These are phyloP conservation scores for Sarocladium brachiariae DNA, from an alignment of 2,329 filamentous ascomycete species.

Conservation along the genomic window DNA sequence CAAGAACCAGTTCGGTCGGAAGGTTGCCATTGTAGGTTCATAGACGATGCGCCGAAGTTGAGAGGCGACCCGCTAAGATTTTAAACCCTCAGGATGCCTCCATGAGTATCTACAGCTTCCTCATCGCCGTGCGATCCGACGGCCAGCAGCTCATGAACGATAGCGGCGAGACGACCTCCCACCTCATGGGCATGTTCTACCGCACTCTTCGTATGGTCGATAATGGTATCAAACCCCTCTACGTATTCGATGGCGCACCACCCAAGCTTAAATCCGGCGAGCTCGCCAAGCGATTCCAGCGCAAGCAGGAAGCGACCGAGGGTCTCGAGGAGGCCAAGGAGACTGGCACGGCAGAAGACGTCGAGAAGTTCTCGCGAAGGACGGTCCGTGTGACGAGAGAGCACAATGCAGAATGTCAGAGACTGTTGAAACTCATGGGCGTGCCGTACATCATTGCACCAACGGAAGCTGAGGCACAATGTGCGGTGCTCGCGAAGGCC, in stretches of 20 bases:
- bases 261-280: conserved; percentile 97
- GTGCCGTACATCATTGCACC: conserved; percentile 92
- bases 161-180: conserved; percentile 91
- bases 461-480: conserved; percentile 96
- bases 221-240: conserved; percentile 97
- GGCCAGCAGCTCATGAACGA: conserved; percentile 96
- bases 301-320: conserved; percentile 87
- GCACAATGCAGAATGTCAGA: conserved; percentile 93
- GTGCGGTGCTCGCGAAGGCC: conserved; percentile 78
- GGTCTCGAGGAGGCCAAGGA: conserved; percentile 93
- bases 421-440: conserved; percentile 87
- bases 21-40: conserved; percentile 82
- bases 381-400: conserved; percentile 94
- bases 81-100: conserved; percentile 43
- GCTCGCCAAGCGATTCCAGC: conserved; percentile 89
- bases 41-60: too few relatives aligned
- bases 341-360: conserved; percentile 91
- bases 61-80: neutral
- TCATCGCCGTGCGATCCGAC: conserved; percentile 93
- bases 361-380: conserved; percentile 92
- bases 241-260: conserved; percentile 94
- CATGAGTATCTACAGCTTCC: conserved; percentile 98
- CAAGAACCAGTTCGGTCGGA: conserved; percentile 97
- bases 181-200: conserved; percentile 99
- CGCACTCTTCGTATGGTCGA: conserved; percentile 96